phyloP scores from a whole-genome alignment of 768 basidiomycete genomes.

The Termitomyces sp. region DNA sequence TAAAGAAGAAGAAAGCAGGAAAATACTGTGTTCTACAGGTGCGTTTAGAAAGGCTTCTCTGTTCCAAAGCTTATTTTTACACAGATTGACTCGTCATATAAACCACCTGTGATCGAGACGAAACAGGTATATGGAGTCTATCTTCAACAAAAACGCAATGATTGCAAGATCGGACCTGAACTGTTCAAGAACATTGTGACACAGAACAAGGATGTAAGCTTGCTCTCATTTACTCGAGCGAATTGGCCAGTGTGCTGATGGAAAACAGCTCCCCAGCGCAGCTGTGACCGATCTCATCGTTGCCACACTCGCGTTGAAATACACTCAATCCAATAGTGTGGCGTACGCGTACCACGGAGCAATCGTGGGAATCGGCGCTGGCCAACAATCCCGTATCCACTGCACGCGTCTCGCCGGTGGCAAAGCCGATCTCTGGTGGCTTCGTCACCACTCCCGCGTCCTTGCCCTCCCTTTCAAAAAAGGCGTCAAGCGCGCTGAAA shows the following conservation, averaged over 20 bases:
- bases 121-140: conserved; percentile 93
- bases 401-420: conserved; percentile 96
- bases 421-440: conserved; percentile 99
- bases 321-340: conserved; percentile 99
- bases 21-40: conserved; percentile 98
- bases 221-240: neutral
- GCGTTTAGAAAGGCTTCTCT: conserved; percentile 5
- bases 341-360: conserved; percentile 91
- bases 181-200: conserved; percentile 90
- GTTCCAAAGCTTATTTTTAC: neutral
- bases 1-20: conserved; percentile 95
- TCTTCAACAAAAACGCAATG: conserved; percentile 88
- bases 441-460: conserved; percentile 93
- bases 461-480: conserved; percentile 94
- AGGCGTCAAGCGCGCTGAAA: conserved; percentile 96
- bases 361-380: conserved; percentile 93
- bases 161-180: conserved; percentile 76
- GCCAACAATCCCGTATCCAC: conserved; percentile 98
- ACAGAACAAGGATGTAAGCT: conserved; percentile 74
- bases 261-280: conserved; percentile 59
- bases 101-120: conserved; percentile 79
- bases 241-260: neutral
- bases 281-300: conserved; percentile 92
- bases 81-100: conserved; percentile 87
- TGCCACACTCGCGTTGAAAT: conserved; percentile 94